Evolutionary conservation across 2,329 filamentous ascomycete species (phyloP), one percentile per base, ranked within the genome.

Genomic region (Phaeosphaeriaceae sp.): DNA sequence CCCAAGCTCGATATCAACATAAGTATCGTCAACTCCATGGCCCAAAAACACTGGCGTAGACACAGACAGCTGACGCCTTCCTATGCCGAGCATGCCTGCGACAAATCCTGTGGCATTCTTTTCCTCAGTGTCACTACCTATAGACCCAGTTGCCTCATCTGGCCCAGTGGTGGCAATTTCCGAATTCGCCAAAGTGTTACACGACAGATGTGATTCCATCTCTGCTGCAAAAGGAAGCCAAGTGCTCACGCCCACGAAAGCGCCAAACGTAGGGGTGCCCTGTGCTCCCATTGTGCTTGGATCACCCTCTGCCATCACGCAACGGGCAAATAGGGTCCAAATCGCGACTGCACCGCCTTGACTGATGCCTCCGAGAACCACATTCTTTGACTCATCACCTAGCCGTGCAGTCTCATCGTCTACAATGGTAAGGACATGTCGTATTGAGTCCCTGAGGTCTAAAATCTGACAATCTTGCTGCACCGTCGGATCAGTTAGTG

Each of bases 381-480:
- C 15, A 17, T 41, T 49, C 5, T 50, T 44, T 3, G 54, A 32
- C 11, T 50, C 33, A 9, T 46, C 54, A 28, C 29, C 52, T 2
- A 62, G 32, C 8, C 30, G 45, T 17, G 46, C 41, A n/a, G 52
- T 38, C 34, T 63, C 62, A n/a, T 43, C 41, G 15, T 55, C 43
- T 9, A 63, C 32, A 6, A 54, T 32, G 4, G 21, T 41, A 2
- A 66, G 56, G 2, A 81, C 61, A 3, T 57, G 50, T 0, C 46
- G 42, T 0, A 79, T 70, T 43, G 71, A 73, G 11, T 77, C 75
- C 28, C 59, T 63, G 12, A 83, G 63, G 0, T 79, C 79, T 0
- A 64, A 56, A 0, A 65, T 60, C 54, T 80, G 77, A 8, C 79
- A 49, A 8, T 79, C 74, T 50, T 81, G 77, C 13, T 66, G 58